phyloP scores from a whole-genome alignment of 305 asterid species.

The Andrographis paniculata region DNA sequence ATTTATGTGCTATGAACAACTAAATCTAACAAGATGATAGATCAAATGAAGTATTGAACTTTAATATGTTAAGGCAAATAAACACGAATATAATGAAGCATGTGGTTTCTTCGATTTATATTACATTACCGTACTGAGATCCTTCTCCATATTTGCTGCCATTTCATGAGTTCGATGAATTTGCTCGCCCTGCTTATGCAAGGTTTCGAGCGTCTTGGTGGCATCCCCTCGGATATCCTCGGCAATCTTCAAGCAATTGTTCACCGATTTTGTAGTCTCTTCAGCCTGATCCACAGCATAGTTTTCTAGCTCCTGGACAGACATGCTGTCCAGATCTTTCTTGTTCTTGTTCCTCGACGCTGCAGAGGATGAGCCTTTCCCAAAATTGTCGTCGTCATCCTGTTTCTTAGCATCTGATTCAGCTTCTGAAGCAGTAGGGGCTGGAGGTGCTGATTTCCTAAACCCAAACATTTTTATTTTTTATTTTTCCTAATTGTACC shows the following conservation, averaged over 20 bases:
- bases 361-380: not conserved
- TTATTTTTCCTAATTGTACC: not conserved
- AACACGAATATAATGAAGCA: too few species aligned
- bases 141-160: slow-evolving; percentile 83
- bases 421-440: not conserved
- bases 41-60: too few species aligned
- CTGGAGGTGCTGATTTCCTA: not conserved
- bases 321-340: slow-evolving; percentile 55
- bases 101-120: not conserved
- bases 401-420: not conserved
- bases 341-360: slow-evolving; percentile 20
- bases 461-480: slow-evolving; percentile 53
- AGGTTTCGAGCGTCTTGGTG: slow-evolving; percentile 50
- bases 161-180: slow-evolving; percentile 77
- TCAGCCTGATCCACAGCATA: slow-evolving; percentile 62
- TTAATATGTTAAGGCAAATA: too few species aligned
- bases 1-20: too few species aligned
- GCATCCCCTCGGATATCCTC: not conserved
- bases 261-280: slow-evolving; percentile 61
- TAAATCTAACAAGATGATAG: too few species aligned
- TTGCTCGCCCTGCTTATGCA: slow-evolving; percentile 90
- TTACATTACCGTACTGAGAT: slow-evolving; percentile 54
- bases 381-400: slow-evolving; percentile 3
- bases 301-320: slow-evolving; percentile 69
- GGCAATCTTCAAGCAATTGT: not conserved